A percentile compares a stretch with the other conserved stretches of the same genome.
Conservation (phyloP, 805 yeast genomes). For the Starmerella gropengiesseri region DNA sequence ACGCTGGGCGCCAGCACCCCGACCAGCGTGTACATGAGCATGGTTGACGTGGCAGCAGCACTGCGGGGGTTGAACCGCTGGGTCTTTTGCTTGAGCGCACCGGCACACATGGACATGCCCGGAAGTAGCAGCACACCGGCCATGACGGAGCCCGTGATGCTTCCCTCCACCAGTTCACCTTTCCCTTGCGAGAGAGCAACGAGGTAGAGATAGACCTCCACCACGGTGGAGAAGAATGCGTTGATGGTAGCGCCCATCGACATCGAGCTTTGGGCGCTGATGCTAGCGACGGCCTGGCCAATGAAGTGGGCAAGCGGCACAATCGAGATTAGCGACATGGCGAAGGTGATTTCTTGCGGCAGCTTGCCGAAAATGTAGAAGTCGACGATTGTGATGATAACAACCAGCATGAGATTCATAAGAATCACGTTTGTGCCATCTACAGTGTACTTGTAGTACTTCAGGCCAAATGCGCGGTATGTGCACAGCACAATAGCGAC, state of each 20-base stretch:
- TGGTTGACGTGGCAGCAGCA: constrained; percentile 94
- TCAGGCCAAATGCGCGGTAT: constrained; percentile 81
- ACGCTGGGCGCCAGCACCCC: constrained; percentile 90
- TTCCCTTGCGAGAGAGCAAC: constrained; percentile 80
- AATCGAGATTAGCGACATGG: constrained; percentile 68
- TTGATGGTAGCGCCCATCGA: constrained; percentile 97
- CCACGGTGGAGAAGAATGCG: constrained; percentile 93
- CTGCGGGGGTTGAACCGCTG: constrained; percentile 92
- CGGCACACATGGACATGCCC: constrained; percentile 95
- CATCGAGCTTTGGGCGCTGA: constrained; percentile 97
- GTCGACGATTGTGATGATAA: constrained; percentile 71
- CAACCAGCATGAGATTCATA: constrained; percentile 70
- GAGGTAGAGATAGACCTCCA: constrained; percentile 83
- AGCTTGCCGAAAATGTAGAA: constrained; percentile 50
- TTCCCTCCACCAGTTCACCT: constrained; percentile 87
- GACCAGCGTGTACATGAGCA: constrained; percentile 80
- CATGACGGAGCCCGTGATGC: constrained; percentile 83
- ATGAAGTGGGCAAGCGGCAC: constrained; percentile 92
- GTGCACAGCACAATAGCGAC: constrained; percentile 63
- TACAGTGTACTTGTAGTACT: constrained; percentile 90
- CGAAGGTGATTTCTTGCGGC: constrained; percentile 48
- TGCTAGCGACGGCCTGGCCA: constrained; percentile 99
- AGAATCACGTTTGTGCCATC: constrained; percentile 93
- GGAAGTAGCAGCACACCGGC: constrained; percentile 89
- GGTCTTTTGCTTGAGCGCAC: constrained; percentile 83